A percentile compares a stretch with the other conserved stretches of the same genome.
Conservation (phyloP, 495 filamentous ascomycete species). For the Parachaetomium inaequale region DNA sequence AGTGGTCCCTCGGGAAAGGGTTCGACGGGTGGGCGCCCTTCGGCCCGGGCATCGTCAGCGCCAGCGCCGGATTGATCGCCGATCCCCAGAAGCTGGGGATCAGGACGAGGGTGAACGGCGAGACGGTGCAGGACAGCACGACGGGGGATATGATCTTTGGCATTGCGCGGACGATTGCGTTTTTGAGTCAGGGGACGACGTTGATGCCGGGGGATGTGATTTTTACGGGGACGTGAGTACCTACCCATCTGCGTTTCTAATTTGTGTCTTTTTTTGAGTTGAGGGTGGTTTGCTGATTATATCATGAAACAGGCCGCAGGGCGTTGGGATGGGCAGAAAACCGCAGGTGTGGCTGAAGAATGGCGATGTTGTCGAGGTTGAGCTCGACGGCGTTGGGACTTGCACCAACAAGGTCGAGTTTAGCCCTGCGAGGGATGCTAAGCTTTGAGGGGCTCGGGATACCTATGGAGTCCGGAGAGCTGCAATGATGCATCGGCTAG, state of each 20-base stretch:
- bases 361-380: constrained; percentile 74
- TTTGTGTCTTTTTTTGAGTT: background rate
- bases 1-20: constrained; percentile 79
- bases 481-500: background rate
- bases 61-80: constrained; percentile 47
- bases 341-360: constrained; percentile 75
- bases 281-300: background rate
- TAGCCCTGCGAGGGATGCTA: constrained; percentile 49
- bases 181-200: constrained; percentile 74
- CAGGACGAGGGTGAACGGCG: constrained; percentile 66
- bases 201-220: constrained; percentile 76
- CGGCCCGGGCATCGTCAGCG: constrained; percentile 74
- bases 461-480: too few relatives aligned
- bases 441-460: constrained; percentile 40
- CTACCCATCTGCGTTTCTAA: background rate
- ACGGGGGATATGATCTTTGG: constrained; percentile 82
- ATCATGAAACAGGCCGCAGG: background rate
- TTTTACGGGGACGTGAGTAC: constrained; percentile 76
- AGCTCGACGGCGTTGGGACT: constrained; percentile 65
- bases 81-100: constrained; percentile 69
- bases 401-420: constrained; percentile 72
- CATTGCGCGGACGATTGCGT: constrained; percentile 68
- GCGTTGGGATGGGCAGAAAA: constrained; percentile 70
- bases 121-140: constrained; percentile 65
- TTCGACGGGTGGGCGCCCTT: constrained; percentile 89